Evolutionary conservation across 495 filamentous ascomycete species (phyloP), one percentile per base, ranked within the genome.

Genomic region (Parathielavia appendiculata): DNA sequence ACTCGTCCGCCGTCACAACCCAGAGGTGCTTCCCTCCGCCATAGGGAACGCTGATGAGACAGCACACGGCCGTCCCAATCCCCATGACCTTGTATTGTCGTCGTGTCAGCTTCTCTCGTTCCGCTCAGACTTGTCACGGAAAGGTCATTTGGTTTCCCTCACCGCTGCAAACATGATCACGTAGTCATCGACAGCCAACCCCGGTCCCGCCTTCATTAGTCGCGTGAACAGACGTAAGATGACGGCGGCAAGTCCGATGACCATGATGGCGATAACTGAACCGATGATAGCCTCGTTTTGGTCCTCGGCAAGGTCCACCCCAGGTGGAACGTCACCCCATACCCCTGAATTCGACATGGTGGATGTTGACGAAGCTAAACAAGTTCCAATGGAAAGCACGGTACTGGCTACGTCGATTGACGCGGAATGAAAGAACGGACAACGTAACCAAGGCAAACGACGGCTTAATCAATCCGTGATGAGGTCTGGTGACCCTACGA

Each of bases 21-120:
- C 63, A 61, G n/a, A 65, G 58, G 38, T 65, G 58, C 19, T 61
- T 65, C 1, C 63, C 63, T 10, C 63, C 63, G 36, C 58, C 58
- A 58, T 54, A 64, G 16, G 54, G 58, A 4, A 65, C 52, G 23
- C 44, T 59, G 38, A 59, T 48, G 43, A 65, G 55, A 36, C 58
- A 65, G 45, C 63, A 65, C 35, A 61, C 56, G 12, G 63, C 59
- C 5, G 63, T 65, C 23, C 63, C 58, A 19, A 65, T 45, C 10
- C 63, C 63, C 50, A 64, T 48, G 0, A 59, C 39, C 62, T n/a
- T n/a, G n/a, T n/a, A n/a, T 64, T 45, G 17, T 13, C 14, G 13
- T 12, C n/a, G 16, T 41, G 32, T 22, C 12, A 34, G 32, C 38
- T 5, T 20, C 32, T 30, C 30, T 14, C 1, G 0, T 9, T 10